These are phyloP conservation scores for Podila epigama DNA, from an alignment of 192 early-diverging fungal species.

Conservation along the genomic window DNA sequence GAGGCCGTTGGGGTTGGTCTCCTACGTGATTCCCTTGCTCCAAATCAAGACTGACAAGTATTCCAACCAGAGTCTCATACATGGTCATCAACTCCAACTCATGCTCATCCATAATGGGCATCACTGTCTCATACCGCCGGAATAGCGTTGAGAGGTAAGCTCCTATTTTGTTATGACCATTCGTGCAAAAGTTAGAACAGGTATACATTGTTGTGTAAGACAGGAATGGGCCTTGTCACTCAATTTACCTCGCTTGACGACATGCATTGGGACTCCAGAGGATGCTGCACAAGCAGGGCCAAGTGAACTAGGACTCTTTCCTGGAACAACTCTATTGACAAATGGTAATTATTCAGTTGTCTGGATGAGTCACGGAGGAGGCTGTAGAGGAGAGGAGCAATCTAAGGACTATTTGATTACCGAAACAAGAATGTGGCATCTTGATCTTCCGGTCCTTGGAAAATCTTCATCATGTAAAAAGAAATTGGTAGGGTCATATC, in stretches of 20 bases:
- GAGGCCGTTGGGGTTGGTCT: no score
- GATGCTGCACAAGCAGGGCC: constrained; percentile 57
- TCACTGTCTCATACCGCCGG: constrained; percentile 28
- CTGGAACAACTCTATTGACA: constrained; percentile 47
- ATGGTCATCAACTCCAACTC: constrained; percentile 11
- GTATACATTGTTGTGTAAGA: no score
- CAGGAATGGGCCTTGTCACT: no score
- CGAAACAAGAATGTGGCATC: constrained; percentile 71
- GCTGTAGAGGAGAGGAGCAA: neutral
- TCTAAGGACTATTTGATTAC: constrained; percentile 22
- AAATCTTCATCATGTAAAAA: constrained; percentile 67
- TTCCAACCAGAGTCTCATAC: constrained; percentile 14
- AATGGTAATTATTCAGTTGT: neutral
- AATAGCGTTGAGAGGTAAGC: constrained; percentile 19
- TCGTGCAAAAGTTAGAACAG: no score
- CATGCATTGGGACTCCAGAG: constrained; percentile 37
- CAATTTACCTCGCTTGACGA: constrained; percentile 51
- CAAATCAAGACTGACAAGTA: constrained; percentile 24
- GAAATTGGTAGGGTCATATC: constrained; percentile 45
- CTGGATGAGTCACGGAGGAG: neutral
- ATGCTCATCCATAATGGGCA: constrained; percentile 16
- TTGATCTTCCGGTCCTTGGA: constrained; percentile 38
- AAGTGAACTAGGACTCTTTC: constrained; percentile 47
- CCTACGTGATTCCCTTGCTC: neutral
- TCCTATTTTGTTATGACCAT: no score